Evolutionary conservation across 2,329 filamentous ascomycete genomes (phyloP).

Genomic region (Epichloe baconii): DNA sequence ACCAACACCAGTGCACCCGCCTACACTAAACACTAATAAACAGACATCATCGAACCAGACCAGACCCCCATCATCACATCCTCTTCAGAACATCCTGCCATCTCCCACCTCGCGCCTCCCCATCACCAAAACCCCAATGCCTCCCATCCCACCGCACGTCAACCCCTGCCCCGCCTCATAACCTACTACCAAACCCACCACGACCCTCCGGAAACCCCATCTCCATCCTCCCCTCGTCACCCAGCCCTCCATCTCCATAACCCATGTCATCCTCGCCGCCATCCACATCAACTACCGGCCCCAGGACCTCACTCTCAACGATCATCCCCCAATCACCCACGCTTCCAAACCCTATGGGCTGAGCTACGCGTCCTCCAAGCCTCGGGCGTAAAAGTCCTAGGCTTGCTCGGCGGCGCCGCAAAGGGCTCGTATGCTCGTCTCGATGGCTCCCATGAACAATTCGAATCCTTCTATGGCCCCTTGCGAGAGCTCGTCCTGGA

Average conservation of each 20-base stretch:
- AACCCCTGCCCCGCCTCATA: constrained; percentile 31
- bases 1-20: too few relatives aligned
- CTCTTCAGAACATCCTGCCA: too few relatives aligned
- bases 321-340: constrained; percentile 57
- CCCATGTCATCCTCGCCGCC: constrained; percentile 77
- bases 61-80: neutral
- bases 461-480: constrained; percentile 62
- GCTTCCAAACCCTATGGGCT: constrained; percentile 63
- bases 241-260: constrained; percentile 37
- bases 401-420: constrained; percentile 79
- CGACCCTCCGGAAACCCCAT: constrained; percentile 29
- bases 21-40: too few relatives aligned
- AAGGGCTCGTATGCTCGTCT: constrained; percentile 53
- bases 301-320: constrained; percentile 62
- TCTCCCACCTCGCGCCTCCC: constrained; percentile 21
- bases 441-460: constrained; percentile 42
- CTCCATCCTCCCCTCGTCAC: constrained; percentile 39
- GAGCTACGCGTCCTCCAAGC: constrained; percentile 62
- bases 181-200: constrained; percentile 45
- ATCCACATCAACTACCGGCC: constrained; percentile 66
- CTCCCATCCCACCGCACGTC: constrained; percentile 16
- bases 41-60: neutral
- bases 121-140: constrained; percentile 18
- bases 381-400: constrained; percentile 65
- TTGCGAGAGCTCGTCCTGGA: constrained; percentile 51